A percentile compares a stretch with the other conserved stretches of the same genome.
Conservation (phyloP, 345 rosid species). For the Citrus inodora region DNA sequence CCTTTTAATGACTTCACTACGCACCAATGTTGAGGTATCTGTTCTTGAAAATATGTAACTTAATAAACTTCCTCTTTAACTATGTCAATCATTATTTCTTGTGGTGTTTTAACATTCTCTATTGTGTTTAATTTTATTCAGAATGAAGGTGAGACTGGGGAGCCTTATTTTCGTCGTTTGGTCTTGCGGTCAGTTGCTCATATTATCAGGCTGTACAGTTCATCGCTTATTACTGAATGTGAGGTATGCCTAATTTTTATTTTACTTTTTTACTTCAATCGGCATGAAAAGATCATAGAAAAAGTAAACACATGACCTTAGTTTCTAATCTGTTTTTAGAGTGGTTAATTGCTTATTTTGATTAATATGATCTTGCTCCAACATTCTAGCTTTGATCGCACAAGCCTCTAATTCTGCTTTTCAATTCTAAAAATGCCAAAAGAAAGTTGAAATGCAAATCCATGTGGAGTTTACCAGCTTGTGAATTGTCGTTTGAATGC, state of each 20-base stretch:
- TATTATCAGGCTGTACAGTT: slow-evolving; percentile 82
- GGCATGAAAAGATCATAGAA: neutral
- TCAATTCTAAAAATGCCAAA: neutral
- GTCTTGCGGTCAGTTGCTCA: slow-evolving; percentile 98
- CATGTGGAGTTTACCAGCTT: neutral
- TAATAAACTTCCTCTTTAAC: neutral
- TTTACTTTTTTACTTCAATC: slow-evolving; percentile 8
- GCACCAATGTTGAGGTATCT: slow-evolving; percentile 85
- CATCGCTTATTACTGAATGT: slow-evolving; percentile 88
- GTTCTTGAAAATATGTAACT: neutral
- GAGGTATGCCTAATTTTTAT: slow-evolving; percentile 55
- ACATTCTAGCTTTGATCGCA: neutral
- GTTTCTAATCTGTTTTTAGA: neutral
- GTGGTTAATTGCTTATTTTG: neutral
- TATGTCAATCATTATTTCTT: neutral
- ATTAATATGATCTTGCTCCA: neutral
- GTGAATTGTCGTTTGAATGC: neutral
- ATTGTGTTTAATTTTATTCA: slow-evolving; percentile 33
- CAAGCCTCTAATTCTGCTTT: neutral
- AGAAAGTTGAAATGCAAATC: neutral
- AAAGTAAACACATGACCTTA: neutral
- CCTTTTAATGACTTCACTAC: slow-evolving; percentile 94
- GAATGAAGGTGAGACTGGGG: slow-evolving; percentile 95
- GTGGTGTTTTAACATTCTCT: neutral
- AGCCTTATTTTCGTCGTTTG: slow-evolving; percentile 93